Evolutionary conservation across 768 basidiomycete genomes (phyloP), one percentile per base, ranked within the genome.

Genomic region (Pisolithus tinctorius): DNA sequence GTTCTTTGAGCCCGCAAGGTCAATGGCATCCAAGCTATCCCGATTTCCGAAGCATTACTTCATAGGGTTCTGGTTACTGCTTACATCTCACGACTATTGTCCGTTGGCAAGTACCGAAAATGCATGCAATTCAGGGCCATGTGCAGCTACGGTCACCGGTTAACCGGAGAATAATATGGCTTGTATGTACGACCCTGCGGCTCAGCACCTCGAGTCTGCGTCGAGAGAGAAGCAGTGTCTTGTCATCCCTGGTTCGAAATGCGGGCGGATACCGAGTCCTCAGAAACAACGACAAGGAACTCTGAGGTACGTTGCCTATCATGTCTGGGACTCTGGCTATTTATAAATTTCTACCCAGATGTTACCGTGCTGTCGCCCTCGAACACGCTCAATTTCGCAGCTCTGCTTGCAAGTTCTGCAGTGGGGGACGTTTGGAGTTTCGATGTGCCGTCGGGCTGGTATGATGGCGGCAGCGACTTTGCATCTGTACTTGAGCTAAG

Each of bases 381-480:
- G 30, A 68, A 71, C 16, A 58, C 68, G 38, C 73, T 71, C 62
- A 71, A 71, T 42, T 73, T 67, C 30, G 69, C 72, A 34, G 77
- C 79, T 1, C 60, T 81, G 16, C 63, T 82, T 5, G 78, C 80
- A 0, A 64, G 72, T 39, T 74, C 85, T 52, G 79, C 88, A 4
- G 88, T 90, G 26, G 1, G 92, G 92, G 3, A 92, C 91, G 6
- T 72, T 20, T 94, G 44, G 89, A 92, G 57, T 90, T 85, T 61
- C 73, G 89, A 25, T 83, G 84, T 59, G 84, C 88, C 0, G 73
- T 91, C 34, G 91, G 93, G 66, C 81, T 89, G 1, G 89, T 90
- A 46, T 58, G 84, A 68, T 43, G 30, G 27, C 52, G 43, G 38
- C 56, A 17, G 20, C 34, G 14, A 30, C 44, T 27, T 34, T 49